These are phyloP conservation scores for Eucalyptus lansdowneana DNA, from an alignment of 345 rosid genomes.

Conservation along the genomic window DNA sequence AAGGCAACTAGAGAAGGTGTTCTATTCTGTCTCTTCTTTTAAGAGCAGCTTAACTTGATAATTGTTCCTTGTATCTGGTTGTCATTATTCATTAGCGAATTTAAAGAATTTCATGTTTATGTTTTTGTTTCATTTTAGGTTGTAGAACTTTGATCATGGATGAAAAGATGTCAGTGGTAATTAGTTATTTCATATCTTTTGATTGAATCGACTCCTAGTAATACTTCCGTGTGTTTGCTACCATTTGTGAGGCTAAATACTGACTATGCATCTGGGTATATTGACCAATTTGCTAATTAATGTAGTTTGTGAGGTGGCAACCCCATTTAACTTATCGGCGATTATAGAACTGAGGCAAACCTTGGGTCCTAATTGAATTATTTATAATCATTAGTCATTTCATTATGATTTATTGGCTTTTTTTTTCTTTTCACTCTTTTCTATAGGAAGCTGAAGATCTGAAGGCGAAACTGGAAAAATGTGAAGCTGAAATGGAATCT, in stretches of 20 bases:
- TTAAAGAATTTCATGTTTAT: neutral
- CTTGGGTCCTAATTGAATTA: neutral
- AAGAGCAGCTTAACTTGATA: neutral
- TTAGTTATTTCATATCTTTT: neutral
- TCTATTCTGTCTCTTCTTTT: neutral
- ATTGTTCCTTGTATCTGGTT: neutral
- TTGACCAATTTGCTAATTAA: neutral
- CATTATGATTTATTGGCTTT: neutral
- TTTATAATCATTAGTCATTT: neutral
- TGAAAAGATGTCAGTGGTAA: neutral
- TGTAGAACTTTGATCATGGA: neutral
- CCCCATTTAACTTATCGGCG: neutral
- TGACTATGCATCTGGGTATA: neutral
- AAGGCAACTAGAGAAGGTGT: slow-evolving; percentile 68
- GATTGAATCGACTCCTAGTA: neutral
- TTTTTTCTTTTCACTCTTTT: neutral
- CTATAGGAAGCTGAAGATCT: slow-evolving; percentile 58
- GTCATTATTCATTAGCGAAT: neutral
- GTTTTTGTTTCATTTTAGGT: neutral
- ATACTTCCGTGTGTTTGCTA: neutral
- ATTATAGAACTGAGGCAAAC: neutral
- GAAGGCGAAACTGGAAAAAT: slow-evolving; percentile 55
- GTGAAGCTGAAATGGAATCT: slow-evolving; percentile 73
- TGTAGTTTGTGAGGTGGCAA: neutral
- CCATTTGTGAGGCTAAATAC: neutral